A percentile compares a stretch with the other conserved stretches of the same genome.
Conservation (phyloP, 1,284 basidiomycete genomes). For the Kalmanozyma brasiliensis region DNA sequence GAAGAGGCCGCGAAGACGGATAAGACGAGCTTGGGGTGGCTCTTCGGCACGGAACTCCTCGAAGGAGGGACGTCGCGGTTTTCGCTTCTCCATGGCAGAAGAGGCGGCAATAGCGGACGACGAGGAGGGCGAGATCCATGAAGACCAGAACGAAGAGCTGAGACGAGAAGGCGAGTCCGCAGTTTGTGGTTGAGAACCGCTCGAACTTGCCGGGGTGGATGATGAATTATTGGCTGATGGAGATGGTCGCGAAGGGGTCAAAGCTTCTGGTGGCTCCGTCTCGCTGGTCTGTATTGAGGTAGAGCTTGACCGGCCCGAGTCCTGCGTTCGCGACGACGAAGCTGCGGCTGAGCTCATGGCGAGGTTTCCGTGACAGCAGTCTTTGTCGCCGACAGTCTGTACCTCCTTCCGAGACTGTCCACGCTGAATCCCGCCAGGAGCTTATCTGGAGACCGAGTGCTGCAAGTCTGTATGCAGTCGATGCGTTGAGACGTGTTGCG, state of each 20-base stretch:
- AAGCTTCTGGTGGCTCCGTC: slow-evolving; percentile 34
- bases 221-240: not conserved
- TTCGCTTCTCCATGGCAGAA: slow-evolving; percentile 51
- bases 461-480: no score
- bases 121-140: slow-evolving; percentile 53
- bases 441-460: no score
- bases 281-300: slow-evolving; percentile 1
- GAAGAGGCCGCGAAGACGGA: slow-evolving; percentile 65
- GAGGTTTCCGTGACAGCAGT: slow-evolving; percentile 2
- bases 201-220: slow-evolving; percentile 1
- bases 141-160: slow-evolving; percentile 49
- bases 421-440: no score
- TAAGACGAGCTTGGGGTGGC: slow-evolving; percentile 65
- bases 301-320: slow-evolving; percentile 3
- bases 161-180: slow-evolving; percentile 36
- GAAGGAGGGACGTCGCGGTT: slow-evolving; percentile 49
- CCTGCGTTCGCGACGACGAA: slow-evolving; percentile 15
- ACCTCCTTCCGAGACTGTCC: slow-evolving; percentile 1
- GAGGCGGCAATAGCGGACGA: slow-evolving; percentile 54
- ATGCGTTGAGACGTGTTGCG: no score
- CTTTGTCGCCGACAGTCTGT: slow-evolving; percentile 1
- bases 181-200: not conserved
- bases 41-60: slow-evolving; percentile 65
- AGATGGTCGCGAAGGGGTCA: no score
- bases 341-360: slow-evolving; percentile 18